These are phyloP conservation scores for Xylaria longipes DNA, from an alignment of 495 filamentous ascomycete species.

Conservation along the genomic window DNA sequence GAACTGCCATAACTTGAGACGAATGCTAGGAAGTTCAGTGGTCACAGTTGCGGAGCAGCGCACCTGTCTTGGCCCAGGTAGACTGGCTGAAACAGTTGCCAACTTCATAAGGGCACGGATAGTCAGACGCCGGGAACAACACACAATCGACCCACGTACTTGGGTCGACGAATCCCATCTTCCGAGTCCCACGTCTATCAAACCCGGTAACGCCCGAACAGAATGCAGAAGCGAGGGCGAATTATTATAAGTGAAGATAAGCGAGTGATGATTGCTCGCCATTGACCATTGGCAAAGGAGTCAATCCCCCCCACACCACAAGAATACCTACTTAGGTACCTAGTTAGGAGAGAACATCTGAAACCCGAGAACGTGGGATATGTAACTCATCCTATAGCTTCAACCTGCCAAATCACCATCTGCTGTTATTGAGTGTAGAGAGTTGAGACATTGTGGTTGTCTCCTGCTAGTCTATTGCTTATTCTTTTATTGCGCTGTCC, in stretches of 20 bases:
- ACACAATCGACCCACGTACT: conserved; percentile 1
- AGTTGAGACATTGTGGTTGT: background rate
- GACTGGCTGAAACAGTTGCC: conserved; percentile 10
- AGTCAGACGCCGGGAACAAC: background rate
- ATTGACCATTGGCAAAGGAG: conserved; percentile 12
- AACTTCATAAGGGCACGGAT: conserved; percentile 19
- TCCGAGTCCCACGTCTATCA: background rate
- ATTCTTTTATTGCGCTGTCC: background rate
- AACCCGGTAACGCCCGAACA: background rate
- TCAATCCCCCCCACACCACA: background rate
- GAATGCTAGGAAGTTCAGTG: conserved; percentile 5
- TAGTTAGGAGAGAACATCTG: conserved; percentile 11
- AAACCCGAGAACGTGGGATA: conserved; percentile 8
- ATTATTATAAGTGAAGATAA: background rate
- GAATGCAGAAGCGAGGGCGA: background rate
- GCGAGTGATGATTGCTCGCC: conserved; percentile 5
- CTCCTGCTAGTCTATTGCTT: background rate
- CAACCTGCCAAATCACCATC: background rate
- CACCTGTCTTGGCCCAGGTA: background rate
- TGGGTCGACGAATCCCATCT: background rate
- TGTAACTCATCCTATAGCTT: background rate
- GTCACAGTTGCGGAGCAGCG: conserved; percentile 12
- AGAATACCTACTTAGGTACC: background rate
- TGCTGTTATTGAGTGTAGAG: background rate
- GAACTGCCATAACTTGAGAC: conserved; percentile 20